Conservation (phyloP, 805 yeast species). For the Metschnikowia dekortorum region DNA sequence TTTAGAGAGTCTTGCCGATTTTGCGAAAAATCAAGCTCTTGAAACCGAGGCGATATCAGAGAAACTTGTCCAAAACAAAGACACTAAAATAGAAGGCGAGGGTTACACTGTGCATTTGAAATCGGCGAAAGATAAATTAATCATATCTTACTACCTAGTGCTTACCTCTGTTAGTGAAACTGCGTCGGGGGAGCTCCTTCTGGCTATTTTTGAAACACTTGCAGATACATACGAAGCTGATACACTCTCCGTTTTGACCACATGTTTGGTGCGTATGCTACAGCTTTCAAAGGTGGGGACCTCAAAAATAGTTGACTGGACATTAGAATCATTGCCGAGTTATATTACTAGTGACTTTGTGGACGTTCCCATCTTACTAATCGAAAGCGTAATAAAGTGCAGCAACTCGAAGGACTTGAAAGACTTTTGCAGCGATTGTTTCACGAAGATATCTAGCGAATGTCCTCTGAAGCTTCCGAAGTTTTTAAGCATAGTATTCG, state of each 20-base stretch:
- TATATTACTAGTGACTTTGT: conserved; percentile 25
- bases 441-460: conserved; percentile 24
- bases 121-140: conserved; percentile 3
- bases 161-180: background rate
- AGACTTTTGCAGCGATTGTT: conserved; percentile 28
- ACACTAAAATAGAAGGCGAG: background rate
- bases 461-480: conserved; percentile 8
- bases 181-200: conserved; percentile 2
- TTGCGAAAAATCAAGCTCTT: background rate
- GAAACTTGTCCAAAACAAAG: conserved; percentile 3
- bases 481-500: conserved; percentile 4
- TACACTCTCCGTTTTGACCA: background rate
- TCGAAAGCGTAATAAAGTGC: conserved; percentile 6
- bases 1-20: conserved; percentile 1
- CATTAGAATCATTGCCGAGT: conserved; percentile 15
- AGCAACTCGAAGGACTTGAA: conserved; percentile 1
- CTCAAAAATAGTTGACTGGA: conserved; percentile 9
- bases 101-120: background rate
- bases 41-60: background rate
- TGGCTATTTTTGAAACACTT: conserved; percentile 3
- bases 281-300: background rate
- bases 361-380: conserved; percentile 20
- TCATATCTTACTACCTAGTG: conserved; percentile 2
- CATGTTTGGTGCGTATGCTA: background rate
- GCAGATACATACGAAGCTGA: conserved; percentile 9